Evolutionary conservation across 805 yeast genomes (phyloP).

Genomic region (Myxozyma mucilagina): DNA sequence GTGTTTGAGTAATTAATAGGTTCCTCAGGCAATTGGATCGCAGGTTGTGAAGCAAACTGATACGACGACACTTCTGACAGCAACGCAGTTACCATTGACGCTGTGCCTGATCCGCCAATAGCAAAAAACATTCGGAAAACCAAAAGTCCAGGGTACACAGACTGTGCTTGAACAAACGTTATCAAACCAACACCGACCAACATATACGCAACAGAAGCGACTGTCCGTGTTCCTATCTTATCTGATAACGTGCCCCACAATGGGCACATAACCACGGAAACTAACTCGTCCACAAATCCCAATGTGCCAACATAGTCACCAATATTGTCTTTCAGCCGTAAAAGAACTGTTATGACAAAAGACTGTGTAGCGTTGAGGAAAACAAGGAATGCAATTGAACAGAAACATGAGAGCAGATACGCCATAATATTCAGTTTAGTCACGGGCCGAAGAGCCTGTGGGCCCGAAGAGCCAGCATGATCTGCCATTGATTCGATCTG

Average conservation of each 20-base stretch:
- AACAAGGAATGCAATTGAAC: conserved; percentile 47
- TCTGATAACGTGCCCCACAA: conserved; percentile 65
- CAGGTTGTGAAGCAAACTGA: conserved; percentile 1
- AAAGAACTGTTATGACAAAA: conserved; percentile 46
- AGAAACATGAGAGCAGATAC: conserved; percentile 45
- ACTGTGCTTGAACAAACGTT: conserved; percentile 50
- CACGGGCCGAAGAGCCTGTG: conserved; percentile 1
- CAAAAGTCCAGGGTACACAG: conserved; percentile 53
- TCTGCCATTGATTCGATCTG: neutral
- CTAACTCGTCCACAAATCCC: conserved; percentile 61
- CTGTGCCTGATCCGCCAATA: conserved; percentile 54
- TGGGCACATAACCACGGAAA: conserved; percentile 57
- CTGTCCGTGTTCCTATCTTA: conserved; percentile 58
- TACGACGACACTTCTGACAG: conserved; percentile 47
- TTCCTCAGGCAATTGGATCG: conserved; percentile 3
- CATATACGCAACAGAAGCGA: conserved; percentile 52
- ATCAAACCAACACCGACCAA: conserved; percentile 50
- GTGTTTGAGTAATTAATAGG: neutral
- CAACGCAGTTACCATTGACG: conserved; percentile 62
- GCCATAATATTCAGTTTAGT: conserved; percentile 32
- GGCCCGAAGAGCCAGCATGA: neutral
- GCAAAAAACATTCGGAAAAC: conserved; percentile 59
- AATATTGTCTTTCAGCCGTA: conserved; percentile 38
- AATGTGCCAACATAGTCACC: conserved; percentile 53
- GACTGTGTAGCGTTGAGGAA: conserved; percentile 49